phyloP scores from a whole-genome alignment of 257 asterid genomes.

The Petrea volubilis region DNA sequence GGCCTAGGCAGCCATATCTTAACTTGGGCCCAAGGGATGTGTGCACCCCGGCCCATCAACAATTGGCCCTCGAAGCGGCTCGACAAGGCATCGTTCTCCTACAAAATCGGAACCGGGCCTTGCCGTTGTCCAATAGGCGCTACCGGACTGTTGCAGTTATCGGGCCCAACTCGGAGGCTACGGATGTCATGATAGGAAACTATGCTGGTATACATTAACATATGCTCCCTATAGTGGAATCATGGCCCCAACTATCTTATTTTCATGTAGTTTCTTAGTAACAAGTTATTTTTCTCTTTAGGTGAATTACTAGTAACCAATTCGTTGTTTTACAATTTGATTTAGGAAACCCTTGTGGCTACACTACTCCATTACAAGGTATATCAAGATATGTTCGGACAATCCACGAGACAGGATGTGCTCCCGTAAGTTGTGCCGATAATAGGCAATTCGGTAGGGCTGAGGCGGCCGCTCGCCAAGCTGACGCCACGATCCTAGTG shows the following conservation, averaged over 20 bases:
- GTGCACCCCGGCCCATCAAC: constrained; percentile 72
- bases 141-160: constrained; percentile 65
- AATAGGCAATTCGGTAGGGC: constrained; percentile 58
- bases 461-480: constrained; percentile 60
- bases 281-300: not conserved
- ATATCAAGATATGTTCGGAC: constrained; percentile 63
- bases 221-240: not conserved
- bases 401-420: constrained; percentile 64
- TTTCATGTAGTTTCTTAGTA: not conserved
- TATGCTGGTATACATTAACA: constrained; percentile 66
- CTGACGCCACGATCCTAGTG: constrained; percentile 75
- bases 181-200: constrained; percentile 84
- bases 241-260: not conserved
- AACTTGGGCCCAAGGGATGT: constrained; percentile 80
- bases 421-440: constrained; percentile 44
- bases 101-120: constrained; percentile 57
- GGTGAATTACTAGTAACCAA: no score
- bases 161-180: constrained; percentile 90
- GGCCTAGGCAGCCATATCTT: constrained; percentile 55
- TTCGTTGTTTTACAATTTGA: not conserved
- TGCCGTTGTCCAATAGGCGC: constrained; percentile 60
- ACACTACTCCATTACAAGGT: constrained; percentile 78
- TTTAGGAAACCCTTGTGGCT: constrained; percentile 69
- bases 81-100: constrained; percentile 88
- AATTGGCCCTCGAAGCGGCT: constrained; percentile 88